Evolutionary conservation across 768 basidiomycete species (phyloP).

Genomic region (Tylopilus intermedius): DNA sequence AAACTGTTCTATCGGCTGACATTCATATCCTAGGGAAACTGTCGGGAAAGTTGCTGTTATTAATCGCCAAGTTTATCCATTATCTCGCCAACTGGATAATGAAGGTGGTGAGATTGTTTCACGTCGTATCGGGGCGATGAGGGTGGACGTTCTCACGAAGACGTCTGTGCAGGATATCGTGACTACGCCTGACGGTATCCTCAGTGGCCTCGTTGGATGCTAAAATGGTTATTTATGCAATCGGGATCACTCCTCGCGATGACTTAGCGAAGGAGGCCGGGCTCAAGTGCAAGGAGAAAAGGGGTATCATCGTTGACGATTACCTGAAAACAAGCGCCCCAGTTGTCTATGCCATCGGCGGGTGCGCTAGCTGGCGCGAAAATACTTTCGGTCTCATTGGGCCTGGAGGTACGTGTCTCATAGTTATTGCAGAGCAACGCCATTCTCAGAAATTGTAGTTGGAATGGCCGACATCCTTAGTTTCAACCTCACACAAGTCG

Average conservation of each 20-base stretch:
- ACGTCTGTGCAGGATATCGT: constrained; percentile 35
- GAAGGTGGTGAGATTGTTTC: constrained; percentile 59
- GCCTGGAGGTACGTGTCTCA: constrained; percentile 44
- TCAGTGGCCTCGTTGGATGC: constrained; percentile 48
- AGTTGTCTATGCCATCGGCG: constrained; percentile 70
- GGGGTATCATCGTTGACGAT: constrained; percentile 59
- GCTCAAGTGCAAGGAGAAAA: constrained; percentile 43
- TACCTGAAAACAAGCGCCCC: constrained; percentile 50
- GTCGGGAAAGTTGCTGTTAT: constrained; percentile 48
- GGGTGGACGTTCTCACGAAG: constrained; percentile 50
- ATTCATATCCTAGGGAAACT: constrained; percentile 17
- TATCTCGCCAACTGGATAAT: constrained; percentile 55
- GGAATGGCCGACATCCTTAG: constrained; percentile 74
- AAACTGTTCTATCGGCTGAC: background rate
- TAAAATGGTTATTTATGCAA: constrained; percentile 60
- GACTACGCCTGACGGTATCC: constrained; percentile 34
- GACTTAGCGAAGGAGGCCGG: constrained; percentile 55
- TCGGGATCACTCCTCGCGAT: constrained; percentile 68
- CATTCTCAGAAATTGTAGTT: constrained; percentile 23
- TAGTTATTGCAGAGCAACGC: too few relatives aligned
- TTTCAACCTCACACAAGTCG: constrained; percentile 62
- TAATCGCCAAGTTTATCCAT: constrained; percentile 47
- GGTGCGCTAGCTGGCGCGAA: constrained; percentile 65
- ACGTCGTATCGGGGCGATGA: constrained; percentile 54
- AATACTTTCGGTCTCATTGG: constrained; percentile 72